phyloP scores from a whole-genome alignment of 1,284 basidiomycete genomes.

The Xerocomus tenax region DNA sequence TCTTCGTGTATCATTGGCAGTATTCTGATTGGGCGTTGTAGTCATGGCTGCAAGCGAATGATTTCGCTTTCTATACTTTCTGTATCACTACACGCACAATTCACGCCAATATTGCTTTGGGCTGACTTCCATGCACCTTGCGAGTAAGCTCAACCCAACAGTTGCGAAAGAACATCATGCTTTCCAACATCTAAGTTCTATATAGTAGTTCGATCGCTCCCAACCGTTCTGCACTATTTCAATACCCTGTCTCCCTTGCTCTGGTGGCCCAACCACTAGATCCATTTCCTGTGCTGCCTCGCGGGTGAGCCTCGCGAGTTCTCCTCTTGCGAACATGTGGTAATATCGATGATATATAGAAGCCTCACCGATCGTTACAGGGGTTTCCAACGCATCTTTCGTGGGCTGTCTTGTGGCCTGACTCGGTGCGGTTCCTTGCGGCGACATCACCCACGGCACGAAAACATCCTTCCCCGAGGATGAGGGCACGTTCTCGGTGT shows the following conservation, averaged over 20 bases:
- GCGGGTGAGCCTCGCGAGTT: constrained; percentile 55
- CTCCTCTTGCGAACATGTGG: constrained; percentile 81
- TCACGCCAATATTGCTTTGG: constrained; percentile 9
- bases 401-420: constrained; percentile 12
- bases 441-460: constrained; percentile 59
- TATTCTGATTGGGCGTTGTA: constrained; percentile 43
- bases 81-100: constrained; percentile 28
- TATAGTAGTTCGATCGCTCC: constrained; percentile 79
- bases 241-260: constrained; percentile 36
- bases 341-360: constrained; percentile 79
- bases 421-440: constrained; percentile 18
- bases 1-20: constrained; percentile 20
- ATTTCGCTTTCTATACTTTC: constrained; percentile 14
- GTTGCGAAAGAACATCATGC: constrained; percentile 16
- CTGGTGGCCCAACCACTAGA: constrained; percentile 40
- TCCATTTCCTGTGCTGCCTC: constrained; percentile 57
- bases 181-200: constrained; percentile 61
- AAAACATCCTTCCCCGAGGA: constrained; percentile 52
- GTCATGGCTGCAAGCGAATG: constrained; percentile 33
- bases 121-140: neutral
- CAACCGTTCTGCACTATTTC: constrained; percentile 70
- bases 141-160: constrained; percentile 1
- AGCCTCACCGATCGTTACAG: constrained; percentile 2
- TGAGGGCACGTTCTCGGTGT: neutral
- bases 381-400: neutral